Percentiles rank a stretch among this genome's conserved stretches.
Evolutionary conservation across 2,329 filamentous ascomycete genomes (phyloP).

Genomic region (Leptosphaerulina australis): DNA sequence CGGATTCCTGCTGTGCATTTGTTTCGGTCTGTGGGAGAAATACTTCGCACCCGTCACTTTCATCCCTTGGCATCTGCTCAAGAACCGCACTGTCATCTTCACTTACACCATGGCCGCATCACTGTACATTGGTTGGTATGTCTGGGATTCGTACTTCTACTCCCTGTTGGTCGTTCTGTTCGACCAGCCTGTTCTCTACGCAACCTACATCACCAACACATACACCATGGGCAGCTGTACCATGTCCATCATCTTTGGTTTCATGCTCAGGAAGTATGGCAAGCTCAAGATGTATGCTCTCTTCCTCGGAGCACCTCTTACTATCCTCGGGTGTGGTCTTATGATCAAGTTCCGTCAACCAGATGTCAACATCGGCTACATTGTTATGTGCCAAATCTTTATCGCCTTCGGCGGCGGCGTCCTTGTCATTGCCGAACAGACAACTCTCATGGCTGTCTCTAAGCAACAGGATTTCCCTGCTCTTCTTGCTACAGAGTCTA

Average conservation of each 20-base stretch:
- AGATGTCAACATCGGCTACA: slow-evolving; percentile 42
- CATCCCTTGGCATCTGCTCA: slow-evolving; percentile 56
- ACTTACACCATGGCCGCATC: slow-evolving; percentile 58
- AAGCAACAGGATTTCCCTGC: slow-evolving; percentile 44
- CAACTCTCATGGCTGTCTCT: slow-evolving; percentile 42
- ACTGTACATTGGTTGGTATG: slow-evolving; percentile 42
- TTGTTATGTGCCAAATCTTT: slow-evolving; percentile 47
- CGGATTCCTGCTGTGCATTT: slow-evolving; percentile 44
- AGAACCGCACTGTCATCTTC: slow-evolving; percentile 59
- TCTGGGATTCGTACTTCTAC: slow-evolving; percentile 53
- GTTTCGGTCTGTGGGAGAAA: slow-evolving; percentile 51
- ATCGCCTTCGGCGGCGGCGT: slow-evolving; percentile 44
- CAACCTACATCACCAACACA: slow-evolving; percentile 50
- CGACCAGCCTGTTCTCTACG: slow-evolving; percentile 39
- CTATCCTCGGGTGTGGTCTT: slow-evolving; percentile 43
- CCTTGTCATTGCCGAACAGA: slow-evolving; percentile 43
- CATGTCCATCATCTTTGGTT: slow-evolving; percentile 39
- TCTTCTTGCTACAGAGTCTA: slow-evolving; percentile 57
- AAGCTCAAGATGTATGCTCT: slow-evolving; percentile 40
- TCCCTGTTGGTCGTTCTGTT: slow-evolving; percentile 51
- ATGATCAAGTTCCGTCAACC: slow-evolving; percentile 50
- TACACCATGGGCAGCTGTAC: slow-evolving; percentile 49
- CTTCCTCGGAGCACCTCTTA: slow-evolving; percentile 40
- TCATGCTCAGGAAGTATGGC: slow-evolving; percentile 37
- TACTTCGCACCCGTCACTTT: slow-evolving; percentile 51